A percentile compares a stretch with the other conserved stretches of the same genome.
These are phyloP conservation scores for Lachancea kluyveri DNA, from an alignment of 805 yeast genomes.

Conservation along the genomic window DNA sequence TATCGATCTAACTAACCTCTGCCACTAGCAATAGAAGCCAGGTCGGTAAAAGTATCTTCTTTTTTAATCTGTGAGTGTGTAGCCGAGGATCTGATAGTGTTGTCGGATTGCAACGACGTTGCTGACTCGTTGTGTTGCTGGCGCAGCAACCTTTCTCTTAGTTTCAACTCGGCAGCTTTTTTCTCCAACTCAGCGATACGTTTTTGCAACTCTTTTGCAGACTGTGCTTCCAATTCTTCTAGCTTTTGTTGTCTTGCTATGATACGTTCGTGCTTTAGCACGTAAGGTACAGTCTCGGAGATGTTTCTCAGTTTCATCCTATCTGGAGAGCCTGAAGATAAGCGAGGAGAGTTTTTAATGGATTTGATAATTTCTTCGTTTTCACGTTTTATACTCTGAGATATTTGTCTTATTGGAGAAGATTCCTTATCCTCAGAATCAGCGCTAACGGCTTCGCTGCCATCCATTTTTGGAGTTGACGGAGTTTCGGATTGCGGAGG, in stretches of 20 bases:
- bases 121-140: slow-evolving; percentile 18
- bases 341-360: slow-evolving; percentile 29
- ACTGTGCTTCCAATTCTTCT: slow-evolving; percentile 72
- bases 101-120: slow-evolving; percentile 12
- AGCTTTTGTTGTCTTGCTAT: slow-evolving; percentile 70
- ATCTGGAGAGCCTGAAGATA: slow-evolving; percentile 33
- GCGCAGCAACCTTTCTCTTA: slow-evolving; percentile 49
- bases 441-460: slow-evolving; percentile 3
- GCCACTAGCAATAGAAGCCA: slow-evolving; percentile 39
- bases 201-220: slow-evolving; percentile 65
- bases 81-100: slow-evolving; percentile 9
- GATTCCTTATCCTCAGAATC: slow-evolving; percentile 16
- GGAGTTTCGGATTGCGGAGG: slow-evolving; percentile 19
- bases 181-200: slow-evolving; percentile 74
- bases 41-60: slow-evolving; percentile 50
- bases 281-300: slow-evolving; percentile 82
- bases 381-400: slow-evolving; percentile 32
- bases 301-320: slow-evolving; percentile 67
- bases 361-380: slow-evolving; percentile 34
- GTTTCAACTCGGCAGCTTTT: slow-evolving; percentile 66
- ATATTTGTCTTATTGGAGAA: slow-evolving; percentile 35
- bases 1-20: no score
- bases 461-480: slow-evolving; percentile 18
- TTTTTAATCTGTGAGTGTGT: slow-evolving; percentile 33
- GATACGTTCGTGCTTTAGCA: slow-evolving; percentile 68